A percentile compares a stretch with the other conserved stretches of the same genome.
Conservation (phyloP, 106 monocot genomes). For the Cymbidium sinense region DNA sequence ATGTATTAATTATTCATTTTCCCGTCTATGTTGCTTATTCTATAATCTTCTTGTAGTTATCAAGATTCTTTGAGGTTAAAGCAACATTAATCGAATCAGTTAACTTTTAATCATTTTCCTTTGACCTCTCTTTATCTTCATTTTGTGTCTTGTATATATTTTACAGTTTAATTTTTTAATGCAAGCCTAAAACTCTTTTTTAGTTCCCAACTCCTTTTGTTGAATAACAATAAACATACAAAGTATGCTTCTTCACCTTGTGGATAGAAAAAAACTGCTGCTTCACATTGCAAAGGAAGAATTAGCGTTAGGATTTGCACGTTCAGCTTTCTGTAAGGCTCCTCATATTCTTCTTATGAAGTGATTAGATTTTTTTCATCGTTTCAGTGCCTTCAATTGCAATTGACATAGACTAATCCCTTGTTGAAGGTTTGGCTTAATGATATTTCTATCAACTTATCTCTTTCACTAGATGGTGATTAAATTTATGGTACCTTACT, state of each 20-base stretch:
- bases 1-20: background rate
- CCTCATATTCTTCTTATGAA: background rate
- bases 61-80: background rate
- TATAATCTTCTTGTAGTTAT: background rate
- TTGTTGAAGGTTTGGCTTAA: background rate
- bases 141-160: background rate
- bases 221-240: background rate
- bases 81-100: background rate
- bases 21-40: background rate
- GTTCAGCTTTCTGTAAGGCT: background rate
- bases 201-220: background rate
- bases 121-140: background rate
- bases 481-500: no score
- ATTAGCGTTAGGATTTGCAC: background rate
- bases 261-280: background rate
- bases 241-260: background rate
- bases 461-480: no score
- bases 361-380: background rate
- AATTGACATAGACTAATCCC: background rate
- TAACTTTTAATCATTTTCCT: background rate
- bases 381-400: background rate
- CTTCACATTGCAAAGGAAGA: background rate
- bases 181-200: background rate
- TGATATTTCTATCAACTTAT: background rate
- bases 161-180: background rate